Evolutionary conservation across 305 asterid genomes (phyloP).

Genomic region (Fraxinus nigra): DNA sequence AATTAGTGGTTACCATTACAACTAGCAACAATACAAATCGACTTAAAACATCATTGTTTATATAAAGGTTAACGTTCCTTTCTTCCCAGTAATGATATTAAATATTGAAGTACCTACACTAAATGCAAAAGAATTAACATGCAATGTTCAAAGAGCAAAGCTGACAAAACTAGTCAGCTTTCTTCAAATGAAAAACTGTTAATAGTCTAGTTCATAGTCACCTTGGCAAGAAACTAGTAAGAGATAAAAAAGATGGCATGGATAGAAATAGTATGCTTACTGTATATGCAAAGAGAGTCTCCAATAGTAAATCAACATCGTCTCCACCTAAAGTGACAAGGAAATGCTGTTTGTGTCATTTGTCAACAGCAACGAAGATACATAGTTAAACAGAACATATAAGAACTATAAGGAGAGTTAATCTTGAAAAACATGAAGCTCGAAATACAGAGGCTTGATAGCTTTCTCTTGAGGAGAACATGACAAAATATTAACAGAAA

Average conservation of each 20-base stretch:
- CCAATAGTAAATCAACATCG: slow-evolving; percentile 65
- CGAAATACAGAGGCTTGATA: neutral
- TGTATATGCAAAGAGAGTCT: slow-evolving; percentile 67
- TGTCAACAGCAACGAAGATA: slow-evolving; percentile 6
- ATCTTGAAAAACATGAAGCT: slow-evolving; percentile 3
- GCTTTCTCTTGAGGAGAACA: neutral
- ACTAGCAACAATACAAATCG: neutral
- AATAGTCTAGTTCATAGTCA: neutral
- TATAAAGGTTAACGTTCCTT: neutral
- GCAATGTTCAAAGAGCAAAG: slow-evolving; percentile 17
- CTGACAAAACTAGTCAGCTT: neutral
- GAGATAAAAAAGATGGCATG: neutral
- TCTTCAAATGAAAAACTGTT: neutral
- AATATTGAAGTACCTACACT: neutral
- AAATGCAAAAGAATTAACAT: neutral
- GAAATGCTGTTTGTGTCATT: slow-evolving; percentile 23
- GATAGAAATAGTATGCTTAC: slow-evolving; percentile 43
- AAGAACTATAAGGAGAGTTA: neutral
- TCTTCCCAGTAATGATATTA: neutral
- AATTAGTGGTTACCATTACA: neutral
- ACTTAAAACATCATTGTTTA: neutral
- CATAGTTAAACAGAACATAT: neutral
- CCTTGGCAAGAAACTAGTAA: slow-evolving; percentile 1
- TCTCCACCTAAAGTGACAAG: slow-evolving; percentile 61
- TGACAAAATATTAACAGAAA: neutral